Evolutionary conservation across 1,284 basidiomycete genomes (phyloP).

Genomic region (Leccinum subrobustum): DNA sequence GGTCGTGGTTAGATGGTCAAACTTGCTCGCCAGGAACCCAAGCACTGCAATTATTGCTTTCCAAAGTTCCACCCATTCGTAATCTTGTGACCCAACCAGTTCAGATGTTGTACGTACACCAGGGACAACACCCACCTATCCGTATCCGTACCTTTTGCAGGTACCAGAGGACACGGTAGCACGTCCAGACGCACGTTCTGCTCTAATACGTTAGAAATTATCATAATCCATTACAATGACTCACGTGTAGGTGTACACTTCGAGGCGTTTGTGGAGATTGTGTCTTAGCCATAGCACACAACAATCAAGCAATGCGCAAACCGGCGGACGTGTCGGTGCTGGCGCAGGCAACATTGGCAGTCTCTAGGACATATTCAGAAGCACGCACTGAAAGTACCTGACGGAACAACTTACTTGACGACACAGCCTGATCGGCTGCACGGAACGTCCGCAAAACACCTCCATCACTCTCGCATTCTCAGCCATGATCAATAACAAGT

Average conservation of each 20-base stretch:
- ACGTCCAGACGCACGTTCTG: slow-evolving; percentile 55
- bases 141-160: slow-evolving; percentile 50
- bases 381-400: background rate
- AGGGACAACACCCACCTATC: slow-evolving; percentile 40
- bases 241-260: slow-evolving; percentile 54
- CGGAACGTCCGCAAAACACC: slow-evolving; percentile 40
- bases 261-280: slow-evolving; percentile 60
- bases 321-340: slow-evolving; percentile 39
- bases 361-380: slow-evolving; percentile 36
- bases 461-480: slow-evolving; percentile 50
- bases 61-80: slow-evolving; percentile 67
- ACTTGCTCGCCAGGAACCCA: slow-evolving; percentile 51
- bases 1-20: slow-evolving; percentile 48
- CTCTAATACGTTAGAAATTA: background rate
- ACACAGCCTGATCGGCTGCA: slow-evolving; percentile 49
- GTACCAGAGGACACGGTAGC: slow-evolving; percentile 53
- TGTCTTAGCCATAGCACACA: slow-evolving; percentile 68
- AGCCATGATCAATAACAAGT: slow-evolving; percentile 48
- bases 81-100: slow-evolving; percentile 40
- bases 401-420: slow-evolving; percentile 47
- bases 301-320: slow-evolving; percentile 61
- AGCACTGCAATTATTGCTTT: slow-evolving; percentile 50
- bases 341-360: slow-evolving; percentile 48
- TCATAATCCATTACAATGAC: slow-evolving; percentile 18
- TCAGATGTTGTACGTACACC: background rate